These are phyloP conservation scores for Inosperma sp. DNA, from an alignment of 768 basidiomycete genomes.

Conservation along the genomic window DNA sequence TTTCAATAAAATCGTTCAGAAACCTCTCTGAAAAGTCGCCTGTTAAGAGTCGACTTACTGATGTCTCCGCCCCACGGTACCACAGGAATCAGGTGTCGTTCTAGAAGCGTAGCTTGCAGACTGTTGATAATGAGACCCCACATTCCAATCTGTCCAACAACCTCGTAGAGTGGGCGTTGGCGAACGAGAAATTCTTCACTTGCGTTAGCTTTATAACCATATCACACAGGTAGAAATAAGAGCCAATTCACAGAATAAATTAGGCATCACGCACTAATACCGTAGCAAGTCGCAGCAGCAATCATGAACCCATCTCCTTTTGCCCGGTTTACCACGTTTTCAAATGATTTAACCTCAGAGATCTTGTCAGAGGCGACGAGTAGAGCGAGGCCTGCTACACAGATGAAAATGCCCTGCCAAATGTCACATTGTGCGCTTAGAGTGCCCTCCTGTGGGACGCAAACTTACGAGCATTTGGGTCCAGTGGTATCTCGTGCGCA, in stretches of 20 bases:
- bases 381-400: conserved; percentile 70
- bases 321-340: conserved; percentile 54
- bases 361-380: conserved; percentile 76
- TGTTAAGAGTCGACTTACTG: conserved; percentile 38
- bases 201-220: conserved; percentile 58
- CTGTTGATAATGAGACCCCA: conserved; percentile 79
- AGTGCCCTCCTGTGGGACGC: background rate
- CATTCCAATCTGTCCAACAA: conserved; percentile 83
- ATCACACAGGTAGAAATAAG: background rate
- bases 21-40: conserved; percentile 3
- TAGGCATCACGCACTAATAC: conserved; percentile 58
- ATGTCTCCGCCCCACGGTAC: conserved; percentile 71
- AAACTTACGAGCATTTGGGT: conserved; percentile 66
- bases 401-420: conserved; percentile 64
- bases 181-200: conserved; percentile 87
- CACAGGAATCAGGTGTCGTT: conserved; percentile 60
- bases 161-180: conserved; percentile 75
- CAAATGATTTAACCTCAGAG: conserved; percentile 68
- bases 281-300: conserved; percentile 79
- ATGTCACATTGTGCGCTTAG: background rate
- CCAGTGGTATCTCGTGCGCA: conserved; percentile 78
- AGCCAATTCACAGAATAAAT: background rate
- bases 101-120: conserved; percentile 69
- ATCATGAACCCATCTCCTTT: conserved; percentile 89
- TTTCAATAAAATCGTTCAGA: conserved; percentile 15